These are phyloP conservation scores for Ottelia alismoides DNA, from an alignment of 106 monocot species.

Conservation along the genomic window DNA sequence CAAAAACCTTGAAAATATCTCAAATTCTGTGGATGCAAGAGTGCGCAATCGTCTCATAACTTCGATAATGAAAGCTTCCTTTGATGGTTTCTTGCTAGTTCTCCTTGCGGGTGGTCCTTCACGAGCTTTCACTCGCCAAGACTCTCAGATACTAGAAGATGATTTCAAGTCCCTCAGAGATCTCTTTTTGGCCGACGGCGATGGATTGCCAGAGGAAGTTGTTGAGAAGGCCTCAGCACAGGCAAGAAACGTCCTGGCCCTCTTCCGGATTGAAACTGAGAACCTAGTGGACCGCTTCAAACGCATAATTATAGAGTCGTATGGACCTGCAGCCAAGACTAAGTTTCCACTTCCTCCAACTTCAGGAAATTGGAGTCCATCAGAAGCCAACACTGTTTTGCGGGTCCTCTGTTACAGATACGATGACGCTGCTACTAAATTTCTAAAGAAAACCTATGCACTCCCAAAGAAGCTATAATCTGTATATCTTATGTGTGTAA, in stretches of 20 bases:
- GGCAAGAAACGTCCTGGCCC: conserved; percentile 10
- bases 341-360: conserved; percentile 29
- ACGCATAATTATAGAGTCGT: conserved; percentile 10
- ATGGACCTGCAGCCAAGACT: conserved; percentile 11
- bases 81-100: conserved; percentile 21
- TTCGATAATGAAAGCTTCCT: conserved; percentile 22
- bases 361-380: conserved; percentile 76
- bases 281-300: conserved; percentile 14
- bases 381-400: conserved; percentile 72
- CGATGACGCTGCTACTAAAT: conserved; percentile 75
- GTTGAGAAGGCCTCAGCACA: conserved; percentile 19
- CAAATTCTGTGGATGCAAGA: conserved; percentile 40
- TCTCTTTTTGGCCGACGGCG: conserved; percentile 19
- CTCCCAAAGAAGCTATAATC: conserved; percentile 75
- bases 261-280: conserved; percentile 16
- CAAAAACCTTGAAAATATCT: conserved; percentile 62
- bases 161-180: conserved; percentile 15
- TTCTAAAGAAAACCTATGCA: conserved; percentile 81
- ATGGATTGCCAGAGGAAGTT: conserved; percentile 18
- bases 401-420: conserved; percentile 72
- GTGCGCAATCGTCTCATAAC: conserved; percentile 17
- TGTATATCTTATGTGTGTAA: too few relatives aligned
- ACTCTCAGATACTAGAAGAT: conserved; percentile 15
- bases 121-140: conserved; percentile 15
- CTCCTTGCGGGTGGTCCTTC: conserved; percentile 18